phyloP scores from a whole-genome alignment of 768 basidiomycete species.

The Rhizopogon vinicolor region DNA sequence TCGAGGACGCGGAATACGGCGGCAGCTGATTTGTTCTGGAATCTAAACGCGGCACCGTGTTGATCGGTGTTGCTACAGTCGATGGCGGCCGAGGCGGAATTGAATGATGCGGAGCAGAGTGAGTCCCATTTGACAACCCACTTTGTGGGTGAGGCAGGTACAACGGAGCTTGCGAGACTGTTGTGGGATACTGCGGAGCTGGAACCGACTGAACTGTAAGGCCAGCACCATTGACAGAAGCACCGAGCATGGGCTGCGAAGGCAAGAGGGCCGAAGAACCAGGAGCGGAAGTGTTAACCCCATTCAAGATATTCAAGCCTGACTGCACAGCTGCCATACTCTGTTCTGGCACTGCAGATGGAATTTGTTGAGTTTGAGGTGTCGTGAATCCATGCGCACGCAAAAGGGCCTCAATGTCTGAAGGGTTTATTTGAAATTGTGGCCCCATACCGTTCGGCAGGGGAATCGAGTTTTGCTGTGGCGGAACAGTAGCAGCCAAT shows the following conservation, averaged over 20 bases:
- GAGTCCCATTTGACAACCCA: not conserved
- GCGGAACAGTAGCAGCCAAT: not conserved
- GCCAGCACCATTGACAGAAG: not conserved
- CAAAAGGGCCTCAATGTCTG: constrained; percentile 12
- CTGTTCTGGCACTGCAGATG: not conserved
- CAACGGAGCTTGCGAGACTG: not conserved
- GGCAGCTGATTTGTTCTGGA: constrained; percentile 8
- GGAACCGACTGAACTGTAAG: not conserved
- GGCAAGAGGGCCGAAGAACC: not conserved
- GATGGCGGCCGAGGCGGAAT: not conserved
- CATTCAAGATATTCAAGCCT: not conserved
- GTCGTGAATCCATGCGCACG: not conserved
- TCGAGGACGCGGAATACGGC: constrained; percentile 14
- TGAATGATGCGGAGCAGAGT: not conserved
- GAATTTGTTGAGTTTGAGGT: not conserved
- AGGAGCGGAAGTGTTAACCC: not conserved
- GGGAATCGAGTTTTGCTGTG: not conserved
- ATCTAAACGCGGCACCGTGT: constrained; percentile 11
- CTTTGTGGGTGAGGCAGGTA: not conserved
- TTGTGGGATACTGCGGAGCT: not conserved
- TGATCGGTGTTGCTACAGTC: not conserved
- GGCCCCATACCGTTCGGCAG: constrained; percentile 3
- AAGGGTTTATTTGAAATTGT: not conserved
- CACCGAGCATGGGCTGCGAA: not conserved
- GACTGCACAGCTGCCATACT: not conserved